Conservation (phyloP, 1,284 basidiomycete species). For the Cerioporus squamosus region DNA sequence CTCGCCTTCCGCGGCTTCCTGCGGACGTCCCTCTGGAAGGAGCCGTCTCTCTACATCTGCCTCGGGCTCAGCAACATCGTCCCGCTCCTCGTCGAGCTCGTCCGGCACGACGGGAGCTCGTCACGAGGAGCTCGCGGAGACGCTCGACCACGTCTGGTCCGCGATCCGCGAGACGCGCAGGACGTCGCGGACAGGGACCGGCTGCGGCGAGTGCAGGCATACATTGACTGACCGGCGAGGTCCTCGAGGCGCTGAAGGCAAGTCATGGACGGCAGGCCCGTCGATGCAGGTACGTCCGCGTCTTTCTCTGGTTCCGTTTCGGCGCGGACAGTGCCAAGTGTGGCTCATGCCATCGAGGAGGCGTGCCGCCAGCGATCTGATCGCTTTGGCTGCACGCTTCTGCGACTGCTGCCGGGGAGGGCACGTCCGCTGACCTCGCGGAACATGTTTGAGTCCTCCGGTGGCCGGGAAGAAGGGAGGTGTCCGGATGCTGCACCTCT, state of each 20-base stretch:
- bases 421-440: no score
- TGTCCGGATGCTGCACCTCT: no score
- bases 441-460: no score
- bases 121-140: conserved; percentile 16
- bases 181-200: conserved; percentile 3
- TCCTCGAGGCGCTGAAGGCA: conserved; percentile 14
- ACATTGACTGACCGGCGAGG: conserved; percentile 19
- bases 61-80: conserved; percentile 19
- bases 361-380: no score
- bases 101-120: conserved; percentile 5
- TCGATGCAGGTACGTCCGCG: conserved; percentile 5
- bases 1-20: conserved; percentile 12
- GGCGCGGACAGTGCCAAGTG: no score
- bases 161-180: conserved; percentile 5
- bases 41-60: conserved; percentile 18
- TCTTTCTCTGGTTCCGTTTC: no score
- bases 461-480: no score
- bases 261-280: conserved; percentile 5
- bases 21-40: conserved; percentile 14
- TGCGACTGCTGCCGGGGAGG: no score
- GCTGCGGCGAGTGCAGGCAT: conserved; percentile 9
- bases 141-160: conserved; percentile 11
- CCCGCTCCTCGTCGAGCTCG: conserved; percentile 16
- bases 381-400: no score
- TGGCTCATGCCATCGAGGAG: no score